phyloP scores from a whole-genome alignment of 2,329 filamentous ascomycete genomes.

The Colletotrichum noveboracense region DNA sequence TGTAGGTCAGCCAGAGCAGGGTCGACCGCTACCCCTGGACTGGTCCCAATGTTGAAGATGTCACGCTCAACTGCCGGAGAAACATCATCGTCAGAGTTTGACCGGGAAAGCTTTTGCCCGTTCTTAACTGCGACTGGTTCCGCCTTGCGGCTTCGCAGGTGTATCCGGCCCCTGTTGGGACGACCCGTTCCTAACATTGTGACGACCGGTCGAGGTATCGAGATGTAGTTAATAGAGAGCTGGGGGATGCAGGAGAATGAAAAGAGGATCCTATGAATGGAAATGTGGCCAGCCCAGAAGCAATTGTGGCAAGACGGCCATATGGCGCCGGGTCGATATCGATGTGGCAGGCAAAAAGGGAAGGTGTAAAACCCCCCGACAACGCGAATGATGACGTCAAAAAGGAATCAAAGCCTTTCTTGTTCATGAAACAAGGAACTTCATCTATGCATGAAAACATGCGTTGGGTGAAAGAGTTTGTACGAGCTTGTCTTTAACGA shows the following conservation, averaged over 20 bases:
- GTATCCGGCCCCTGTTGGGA: neutral
- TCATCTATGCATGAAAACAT: neutral
- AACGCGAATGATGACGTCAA: neutral
- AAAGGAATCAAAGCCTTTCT: neutral
- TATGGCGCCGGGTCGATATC: neutral
- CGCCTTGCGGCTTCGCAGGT: constrained; percentile 5
- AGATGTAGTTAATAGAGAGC: neutral
- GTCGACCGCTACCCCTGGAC: neutral
- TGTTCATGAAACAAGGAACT: neutral
- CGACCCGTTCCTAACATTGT: neutral
- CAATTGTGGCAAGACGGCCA: neutral
- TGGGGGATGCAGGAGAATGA: neutral
- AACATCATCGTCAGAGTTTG: neutral
- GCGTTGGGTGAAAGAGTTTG: neutral
- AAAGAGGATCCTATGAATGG: neutral
- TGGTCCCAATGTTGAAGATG: neutral
- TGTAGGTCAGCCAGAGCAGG: neutral
- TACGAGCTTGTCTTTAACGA: neutral
- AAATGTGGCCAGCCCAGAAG: neutral
- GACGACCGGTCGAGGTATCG: neutral
- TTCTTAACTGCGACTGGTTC: neutral
- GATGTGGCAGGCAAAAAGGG: neutral
- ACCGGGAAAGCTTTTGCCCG: neutral
- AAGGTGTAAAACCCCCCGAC: neutral
- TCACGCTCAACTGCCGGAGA: neutral